phyloP scores from a whole-genome alignment of 192 early-diverging fungal genomes.

The Coemansia pectinata region DNA sequence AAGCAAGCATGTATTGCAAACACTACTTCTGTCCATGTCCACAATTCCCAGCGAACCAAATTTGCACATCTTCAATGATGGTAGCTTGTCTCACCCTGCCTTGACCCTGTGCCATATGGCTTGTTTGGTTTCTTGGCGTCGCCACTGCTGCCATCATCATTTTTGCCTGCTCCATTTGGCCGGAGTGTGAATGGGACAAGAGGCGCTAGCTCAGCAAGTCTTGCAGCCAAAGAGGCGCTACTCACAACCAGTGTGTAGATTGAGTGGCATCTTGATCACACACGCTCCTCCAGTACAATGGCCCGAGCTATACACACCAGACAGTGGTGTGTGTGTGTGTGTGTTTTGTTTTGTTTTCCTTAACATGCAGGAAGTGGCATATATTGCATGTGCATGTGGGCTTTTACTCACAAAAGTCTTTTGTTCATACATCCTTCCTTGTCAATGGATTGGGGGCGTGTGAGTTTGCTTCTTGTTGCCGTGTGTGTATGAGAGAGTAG shows the following conservation, averaged over 20 bases:
- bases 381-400: not conserved
- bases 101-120: not conserved
- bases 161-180: not conserved
- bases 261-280: not conserved
- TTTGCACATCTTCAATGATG: not conserved
- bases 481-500: conserved; percentile 18
- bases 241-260: not conserved
- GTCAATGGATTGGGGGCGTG: not conserved
- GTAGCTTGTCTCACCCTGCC: not conserved
- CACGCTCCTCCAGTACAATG: not conserved
- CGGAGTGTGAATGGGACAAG: not conserved
- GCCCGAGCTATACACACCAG: not conserved
- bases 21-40: not conserved
- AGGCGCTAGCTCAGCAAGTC: not conserved
- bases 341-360: not conserved
- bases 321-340: not conserved
- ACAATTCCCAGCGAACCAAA: not conserved
- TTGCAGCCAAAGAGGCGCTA: not conserved
- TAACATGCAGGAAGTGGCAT: not conserved
- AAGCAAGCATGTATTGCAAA: conserved; percentile 22
- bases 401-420: not conserved
- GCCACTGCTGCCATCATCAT: not conserved
- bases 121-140: not conserved
- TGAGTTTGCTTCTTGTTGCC: conserved; percentile 9
- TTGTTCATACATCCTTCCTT: not conserved